Evolutionary conservation across 2,329 filamentous ascomycete genomes (phyloP).

Genomic region (Botrytis fragariae): DNA sequence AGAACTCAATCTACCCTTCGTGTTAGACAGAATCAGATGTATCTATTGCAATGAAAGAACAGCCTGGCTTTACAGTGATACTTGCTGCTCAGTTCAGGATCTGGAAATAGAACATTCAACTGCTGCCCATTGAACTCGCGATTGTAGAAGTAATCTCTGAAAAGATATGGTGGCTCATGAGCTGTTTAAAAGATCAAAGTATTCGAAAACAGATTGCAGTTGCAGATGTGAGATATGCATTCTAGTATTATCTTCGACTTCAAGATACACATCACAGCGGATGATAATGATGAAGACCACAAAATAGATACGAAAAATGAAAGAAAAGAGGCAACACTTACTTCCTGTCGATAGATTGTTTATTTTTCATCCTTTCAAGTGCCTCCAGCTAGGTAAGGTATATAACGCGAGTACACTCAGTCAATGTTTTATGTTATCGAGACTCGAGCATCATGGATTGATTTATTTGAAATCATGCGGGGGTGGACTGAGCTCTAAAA

Average conservation of each 20-base stretch:
- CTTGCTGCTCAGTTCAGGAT: too few species aligned
- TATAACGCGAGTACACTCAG: background rate
- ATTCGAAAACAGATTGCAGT: background rate
- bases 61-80: background rate
- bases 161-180: background rate
- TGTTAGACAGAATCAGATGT: too few species aligned
- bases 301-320: background rate
- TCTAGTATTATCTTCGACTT: background rate
- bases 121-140: background rate
- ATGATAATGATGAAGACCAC: background rate
- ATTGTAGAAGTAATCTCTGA: background rate
- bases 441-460: background rate
- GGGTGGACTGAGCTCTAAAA: background rate
- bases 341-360: background rate
- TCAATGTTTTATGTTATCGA: background rate
- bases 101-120: background rate
- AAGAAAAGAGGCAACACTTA: background rate
- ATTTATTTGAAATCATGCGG: background rate
- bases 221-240: background rate
- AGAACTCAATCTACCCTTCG: background rate
- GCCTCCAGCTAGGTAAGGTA: too few species aligned
- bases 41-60: background rate
- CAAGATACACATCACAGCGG: background rate
- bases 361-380: background rate
- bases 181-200: background rate